phyloP scores from a whole-genome alignment of 805 yeast genomes.

The Candida oleophila region DNA sequence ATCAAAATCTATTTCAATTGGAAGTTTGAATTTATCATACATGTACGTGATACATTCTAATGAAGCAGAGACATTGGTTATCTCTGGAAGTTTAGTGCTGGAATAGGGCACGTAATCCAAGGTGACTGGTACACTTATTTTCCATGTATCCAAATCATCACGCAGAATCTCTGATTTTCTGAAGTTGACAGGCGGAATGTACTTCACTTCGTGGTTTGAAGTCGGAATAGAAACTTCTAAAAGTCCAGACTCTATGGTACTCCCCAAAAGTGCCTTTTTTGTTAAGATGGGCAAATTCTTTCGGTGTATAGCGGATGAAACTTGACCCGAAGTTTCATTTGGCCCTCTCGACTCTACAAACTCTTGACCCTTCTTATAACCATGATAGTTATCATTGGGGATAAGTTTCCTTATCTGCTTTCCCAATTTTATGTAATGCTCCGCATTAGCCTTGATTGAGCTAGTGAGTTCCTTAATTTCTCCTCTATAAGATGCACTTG shows the following conservation, averaged over 20 bases:
- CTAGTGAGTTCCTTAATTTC: background rate
- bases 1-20: conserved; percentile 19
- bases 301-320: too few relatives aligned
- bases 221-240: conserved; percentile 3
- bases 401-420: background rate
- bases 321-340: too few relatives aligned
- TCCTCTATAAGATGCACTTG: background rate
- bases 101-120: conserved; percentile 7
- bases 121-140: conserved; percentile 25
- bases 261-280: conserved; percentile 4
- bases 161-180: conserved; percentile 6
- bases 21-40: conserved; percentile 8
- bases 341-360: too few relatives aligned
- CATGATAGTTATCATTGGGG: background rate
- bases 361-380: too few relatives aligned
- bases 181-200: conserved; percentile 23
- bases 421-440: background rate
- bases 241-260: conserved; percentile 7
- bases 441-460: background rate
- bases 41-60: background rate
- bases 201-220: conserved; percentile 6
- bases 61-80: background rate
- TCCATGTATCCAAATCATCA: conserved; percentile 16
- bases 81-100: conserved; percentile 4
- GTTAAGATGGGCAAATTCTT: background rate